These are phyloP conservation scores for Hymenotorrendiella dingleyae DNA, from an alignment of 2,329 filamentous ascomycete species.

Conservation along the genomic window DNA sequence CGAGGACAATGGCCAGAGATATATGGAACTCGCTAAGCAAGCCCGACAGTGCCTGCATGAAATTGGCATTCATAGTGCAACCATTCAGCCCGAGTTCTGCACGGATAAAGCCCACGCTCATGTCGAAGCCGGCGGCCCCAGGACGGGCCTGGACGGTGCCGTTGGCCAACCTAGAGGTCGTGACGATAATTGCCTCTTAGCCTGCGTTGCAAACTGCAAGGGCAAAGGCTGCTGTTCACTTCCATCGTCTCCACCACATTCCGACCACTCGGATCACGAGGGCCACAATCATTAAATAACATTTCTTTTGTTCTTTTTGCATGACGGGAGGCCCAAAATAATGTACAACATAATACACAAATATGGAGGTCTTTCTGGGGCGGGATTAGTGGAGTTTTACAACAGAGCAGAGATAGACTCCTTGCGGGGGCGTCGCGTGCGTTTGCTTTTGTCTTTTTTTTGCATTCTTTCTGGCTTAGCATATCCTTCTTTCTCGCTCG, in stretches of 20 bases:
- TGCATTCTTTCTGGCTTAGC: too few relatives aligned
- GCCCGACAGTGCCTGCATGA: constrained; percentile 86
- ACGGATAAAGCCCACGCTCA: constrained; percentile 38
- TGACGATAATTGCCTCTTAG: constrained; percentile 29
- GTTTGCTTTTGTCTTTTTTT: too few relatives aligned
- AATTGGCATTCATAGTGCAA: constrained; percentile 94
- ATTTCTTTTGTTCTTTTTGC: background rate
- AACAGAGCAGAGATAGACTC: too few relatives aligned
- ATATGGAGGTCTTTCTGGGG: background rate
- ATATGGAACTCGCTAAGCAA: constrained; percentile 83
- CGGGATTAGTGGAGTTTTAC: too few relatives aligned
- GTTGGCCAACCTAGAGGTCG: constrained; percentile 21
- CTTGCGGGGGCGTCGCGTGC: too few relatives aligned
- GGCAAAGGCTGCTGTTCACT: constrained; percentile 28
- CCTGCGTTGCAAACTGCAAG: constrained; percentile 32
- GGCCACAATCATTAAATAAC: constrained; percentile 27
- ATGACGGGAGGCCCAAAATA: background rate
- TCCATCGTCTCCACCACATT: constrained; percentile 19
- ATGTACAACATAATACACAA: background rate
- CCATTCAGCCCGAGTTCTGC: constrained; percentile 90
- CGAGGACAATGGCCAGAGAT: constrained; percentile 69
- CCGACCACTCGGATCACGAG: constrained; percentile 26
- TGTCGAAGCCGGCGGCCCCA: constrained; percentile 9
- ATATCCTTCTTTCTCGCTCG: too few relatives aligned
- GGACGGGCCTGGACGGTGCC: constrained; percentile 24